Conservation (phyloP, 192 early-diverging fungal species). For the Coemansia sp. region DNA sequence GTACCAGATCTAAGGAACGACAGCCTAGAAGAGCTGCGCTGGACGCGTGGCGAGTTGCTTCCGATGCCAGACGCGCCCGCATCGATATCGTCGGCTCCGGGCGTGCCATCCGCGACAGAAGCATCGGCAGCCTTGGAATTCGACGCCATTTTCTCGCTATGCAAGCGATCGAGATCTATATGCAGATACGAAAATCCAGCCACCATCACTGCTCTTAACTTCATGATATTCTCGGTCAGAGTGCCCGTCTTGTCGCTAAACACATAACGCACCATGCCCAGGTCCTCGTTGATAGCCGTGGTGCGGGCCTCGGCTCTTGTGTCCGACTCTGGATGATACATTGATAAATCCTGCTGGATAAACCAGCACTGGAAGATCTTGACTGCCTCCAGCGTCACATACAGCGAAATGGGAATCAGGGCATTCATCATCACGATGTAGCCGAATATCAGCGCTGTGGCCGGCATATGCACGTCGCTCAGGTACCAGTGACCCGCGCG, state of each 20-base stretch:
- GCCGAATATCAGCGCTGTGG: slow-evolving; percentile 56
- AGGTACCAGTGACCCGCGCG: slow-evolving; percentile 59
- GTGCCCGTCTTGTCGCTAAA: slow-evolving; percentile 93
- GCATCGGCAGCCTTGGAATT: background rate
- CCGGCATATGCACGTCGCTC: slow-evolving; percentile 19
- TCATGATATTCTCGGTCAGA: slow-evolving; percentile 84
- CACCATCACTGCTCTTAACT: slow-evolving; percentile 68
- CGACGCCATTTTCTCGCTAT: background rate
- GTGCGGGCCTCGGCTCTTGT: slow-evolving; percentile 77
- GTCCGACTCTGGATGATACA: slow-evolving; percentile 73
- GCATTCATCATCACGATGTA: slow-evolving; percentile 82
- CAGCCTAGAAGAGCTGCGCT: slow-evolving; percentile 17
- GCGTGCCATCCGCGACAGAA: background rate
- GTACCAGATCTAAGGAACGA: slow-evolving; percentile 20
- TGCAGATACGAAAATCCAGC: slow-evolving; percentile 64
- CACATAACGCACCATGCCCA: slow-evolving; percentile 83
- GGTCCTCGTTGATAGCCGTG: slow-evolving; percentile 81
- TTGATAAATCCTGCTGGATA: slow-evolving; percentile 74
- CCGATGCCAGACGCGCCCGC: background rate
- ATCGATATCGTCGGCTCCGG: background rate
- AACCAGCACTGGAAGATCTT: slow-evolving; percentile 71
- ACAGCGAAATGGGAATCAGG: slow-evolving; percentile 85
- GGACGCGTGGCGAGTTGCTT: slow-evolving; percentile 2
- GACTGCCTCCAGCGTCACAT: slow-evolving; percentile 83
- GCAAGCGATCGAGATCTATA: slow-evolving; percentile 59